Evolutionary conservation across 163 green algal species (phyloP).

Genomic region (Trebouxiophyceae sp.): DNA sequence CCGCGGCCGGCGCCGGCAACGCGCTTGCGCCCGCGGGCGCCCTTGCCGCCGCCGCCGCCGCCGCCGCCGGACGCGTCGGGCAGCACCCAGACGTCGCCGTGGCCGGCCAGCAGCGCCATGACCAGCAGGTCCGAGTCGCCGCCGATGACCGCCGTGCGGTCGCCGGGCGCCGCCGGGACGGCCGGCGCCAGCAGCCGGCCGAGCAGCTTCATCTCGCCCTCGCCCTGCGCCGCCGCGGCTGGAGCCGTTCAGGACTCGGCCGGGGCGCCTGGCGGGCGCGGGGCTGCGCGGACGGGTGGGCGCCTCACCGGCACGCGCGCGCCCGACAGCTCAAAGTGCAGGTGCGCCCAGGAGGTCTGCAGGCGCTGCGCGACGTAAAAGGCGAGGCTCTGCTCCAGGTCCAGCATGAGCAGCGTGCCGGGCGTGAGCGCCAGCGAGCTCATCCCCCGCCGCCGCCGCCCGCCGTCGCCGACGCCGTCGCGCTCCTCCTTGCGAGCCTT

Average conservation of each 20-base stretch:
- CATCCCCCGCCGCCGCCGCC: neutral
- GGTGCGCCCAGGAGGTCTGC: conserved; percentile 20
- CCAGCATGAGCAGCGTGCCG: conserved; percentile 70
- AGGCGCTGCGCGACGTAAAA: conserved; percentile 55
- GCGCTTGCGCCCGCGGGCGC: too few species aligned
- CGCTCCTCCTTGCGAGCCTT: conserved; percentile 10
- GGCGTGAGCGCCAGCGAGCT: conserved; percentile 50
- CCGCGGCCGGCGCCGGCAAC: too few species aligned
- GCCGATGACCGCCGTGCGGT: conserved; percentile 50
- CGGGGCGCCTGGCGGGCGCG: too few species aligned
- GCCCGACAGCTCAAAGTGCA: conserved; percentile 70
- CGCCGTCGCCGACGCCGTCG: too few species aligned
- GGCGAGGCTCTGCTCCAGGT: conserved; percentile 51
- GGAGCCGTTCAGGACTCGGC: too few species aligned
- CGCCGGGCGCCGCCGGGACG: neutral
- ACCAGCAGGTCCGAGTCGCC: conserved; percentile 76
- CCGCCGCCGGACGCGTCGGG: neutral
- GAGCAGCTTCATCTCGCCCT: conserved; percentile 88
- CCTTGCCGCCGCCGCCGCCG: neutral
- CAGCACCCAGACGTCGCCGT: neutral
- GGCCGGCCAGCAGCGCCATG: conserved; percentile 41
- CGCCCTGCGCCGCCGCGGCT: conserved; percentile 48
- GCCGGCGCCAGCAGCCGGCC: conserved; percentile 44
- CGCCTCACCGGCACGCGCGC: conserved; percentile 41
- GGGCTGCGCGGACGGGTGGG: neutral